phyloP scores from a whole-genome alignment of 805 yeast genomes.

The Yarrowia sp. region DNA sequence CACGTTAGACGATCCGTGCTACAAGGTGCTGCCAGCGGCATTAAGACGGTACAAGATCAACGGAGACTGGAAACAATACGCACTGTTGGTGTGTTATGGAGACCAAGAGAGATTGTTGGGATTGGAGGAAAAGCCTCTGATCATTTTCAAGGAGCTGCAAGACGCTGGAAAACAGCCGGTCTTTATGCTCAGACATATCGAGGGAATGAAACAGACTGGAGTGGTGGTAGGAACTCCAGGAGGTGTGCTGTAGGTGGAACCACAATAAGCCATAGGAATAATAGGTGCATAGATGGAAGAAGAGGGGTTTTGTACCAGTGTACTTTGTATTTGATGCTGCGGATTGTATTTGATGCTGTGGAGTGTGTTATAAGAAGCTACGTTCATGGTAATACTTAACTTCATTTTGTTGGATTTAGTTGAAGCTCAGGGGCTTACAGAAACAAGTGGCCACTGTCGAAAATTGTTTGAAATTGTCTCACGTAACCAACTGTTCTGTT shows the following conservation, averaged over 20 bases:
- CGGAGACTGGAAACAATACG: slow-evolving; percentile 85
- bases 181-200: slow-evolving; percentile 83
- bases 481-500: too few relatives aligned
- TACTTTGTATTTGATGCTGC: too few relatives aligned
- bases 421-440: too few relatives aligned
- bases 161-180: slow-evolving; percentile 87
- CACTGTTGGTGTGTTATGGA: slow-evolving; percentile 83
- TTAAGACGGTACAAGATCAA: slow-evolving; percentile 78
- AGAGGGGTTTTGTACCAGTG: too few relatives aligned
- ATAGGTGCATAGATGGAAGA: not conserved
- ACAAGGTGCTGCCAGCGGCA: slow-evolving; percentile 81
- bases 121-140: slow-evolving; percentile 83
- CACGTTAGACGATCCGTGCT: slow-evolving; percentile 87
- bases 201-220: slow-evolving; percentile 25
- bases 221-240: slow-evolving; percentile 35
- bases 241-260: slow-evolving; percentile 31
- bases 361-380: too few relatives aligned
- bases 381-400: too few relatives aligned
- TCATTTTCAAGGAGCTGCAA: slow-evolving; percentile 76
- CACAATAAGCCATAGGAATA: not conserved
- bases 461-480: too few relatives aligned
- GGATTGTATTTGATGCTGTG: too few relatives aligned
- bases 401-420: too few relatives aligned
- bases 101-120: slow-evolving; percentile 83
- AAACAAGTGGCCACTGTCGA: too few relatives aligned